Percentiles rank a stretch among this genome's conserved stretches.
Conservation (phyloP, 331 rosid species). For the Pyracantha coccinea region DNA sequence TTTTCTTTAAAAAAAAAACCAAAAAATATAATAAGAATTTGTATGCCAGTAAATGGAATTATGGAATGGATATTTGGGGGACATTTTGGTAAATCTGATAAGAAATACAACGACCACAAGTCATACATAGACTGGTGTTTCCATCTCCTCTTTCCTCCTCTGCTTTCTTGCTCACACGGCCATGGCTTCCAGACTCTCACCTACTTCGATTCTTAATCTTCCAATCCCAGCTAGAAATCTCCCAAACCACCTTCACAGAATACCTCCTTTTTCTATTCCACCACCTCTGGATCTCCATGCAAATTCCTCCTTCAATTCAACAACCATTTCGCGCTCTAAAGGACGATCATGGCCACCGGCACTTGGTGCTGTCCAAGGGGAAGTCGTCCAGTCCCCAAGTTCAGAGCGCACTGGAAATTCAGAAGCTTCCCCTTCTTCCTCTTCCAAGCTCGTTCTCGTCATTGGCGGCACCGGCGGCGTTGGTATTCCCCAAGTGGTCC, state of each 20-base stretch:
- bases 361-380: slow-evolving; percentile 33
- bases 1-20: too few relatives aligned
- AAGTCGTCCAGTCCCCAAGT: slow-evolving; percentile 24
- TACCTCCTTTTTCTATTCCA: slow-evolving; percentile 7
- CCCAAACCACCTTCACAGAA: slow-evolving; percentile 16
- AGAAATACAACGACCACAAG: slow-evolving; percentile 7
- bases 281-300: slow-evolving; percentile 16
- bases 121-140: background rate
- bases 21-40: too few relatives aligned
- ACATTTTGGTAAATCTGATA: background rate
- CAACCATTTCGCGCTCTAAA: slow-evolving; percentile 31
- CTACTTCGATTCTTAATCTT: slow-evolving; percentile 14
- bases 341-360: slow-evolving; percentile 13
- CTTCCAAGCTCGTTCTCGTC: slow-evolving; percentile 77
- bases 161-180: background rate
- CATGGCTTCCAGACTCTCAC: slow-evolving; percentile 56
- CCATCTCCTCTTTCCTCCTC: background rate
- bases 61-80: background rate
- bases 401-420: slow-evolving; percentile 24
- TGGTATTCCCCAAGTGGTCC: slow-evolving; percentile 33
- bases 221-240: slow-evolving; percentile 10
- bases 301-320: slow-evolving; percentile 3
- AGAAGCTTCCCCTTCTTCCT: slow-evolving; percentile 24
- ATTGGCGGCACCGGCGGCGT: slow-evolving; percentile 90
- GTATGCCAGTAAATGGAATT: too few relatives aligned